These are phyloP conservation scores for Quercus lobata DNA, from an alignment of 331 rosid genomes.

Conservation along the genomic window DNA sequence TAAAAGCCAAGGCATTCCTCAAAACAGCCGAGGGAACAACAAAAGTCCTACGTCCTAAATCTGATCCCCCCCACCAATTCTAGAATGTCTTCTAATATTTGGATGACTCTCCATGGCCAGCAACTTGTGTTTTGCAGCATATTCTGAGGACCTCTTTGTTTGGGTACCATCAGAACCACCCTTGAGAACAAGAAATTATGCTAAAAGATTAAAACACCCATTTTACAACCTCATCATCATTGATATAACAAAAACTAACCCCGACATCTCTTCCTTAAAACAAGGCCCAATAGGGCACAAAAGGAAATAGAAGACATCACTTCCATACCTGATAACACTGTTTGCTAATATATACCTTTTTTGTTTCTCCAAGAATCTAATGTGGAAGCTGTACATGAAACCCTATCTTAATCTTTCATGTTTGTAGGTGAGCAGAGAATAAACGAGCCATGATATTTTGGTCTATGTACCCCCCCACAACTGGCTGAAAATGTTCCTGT, in stretches of 20 bases:
- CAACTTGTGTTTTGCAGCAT: too few relatives aligned
- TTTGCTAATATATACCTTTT: background rate
- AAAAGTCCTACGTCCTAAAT: too few relatives aligned
- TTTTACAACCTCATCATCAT: slow-evolving; percentile 9
- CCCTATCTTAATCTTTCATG: background rate
- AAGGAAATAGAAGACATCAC: background rate
- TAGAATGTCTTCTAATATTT: too few relatives aligned
- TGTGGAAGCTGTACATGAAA: slow-evolving; percentile 6
- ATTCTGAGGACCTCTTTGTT: too few relatives aligned
- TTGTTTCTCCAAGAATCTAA: background rate
- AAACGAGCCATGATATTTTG: background rate
- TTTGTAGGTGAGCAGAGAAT: background rate
- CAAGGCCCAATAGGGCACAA: background rate
- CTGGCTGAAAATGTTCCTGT: background rate
- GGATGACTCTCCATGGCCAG: too few relatives aligned
- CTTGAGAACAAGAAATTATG: background rate
- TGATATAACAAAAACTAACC: background rate
- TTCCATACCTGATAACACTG: background rate
- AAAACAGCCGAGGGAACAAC: too few relatives aligned
- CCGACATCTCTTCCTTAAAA: background rate
- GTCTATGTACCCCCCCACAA: background rate
- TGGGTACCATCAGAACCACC: background rate
- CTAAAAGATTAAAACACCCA: background rate
- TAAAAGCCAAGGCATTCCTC: too few relatives aligned
- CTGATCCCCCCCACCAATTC: too few relatives aligned